phyloP scores from a whole-genome alignment of 805 yeast genomes.

The Ogataea ganodermae region DNA sequence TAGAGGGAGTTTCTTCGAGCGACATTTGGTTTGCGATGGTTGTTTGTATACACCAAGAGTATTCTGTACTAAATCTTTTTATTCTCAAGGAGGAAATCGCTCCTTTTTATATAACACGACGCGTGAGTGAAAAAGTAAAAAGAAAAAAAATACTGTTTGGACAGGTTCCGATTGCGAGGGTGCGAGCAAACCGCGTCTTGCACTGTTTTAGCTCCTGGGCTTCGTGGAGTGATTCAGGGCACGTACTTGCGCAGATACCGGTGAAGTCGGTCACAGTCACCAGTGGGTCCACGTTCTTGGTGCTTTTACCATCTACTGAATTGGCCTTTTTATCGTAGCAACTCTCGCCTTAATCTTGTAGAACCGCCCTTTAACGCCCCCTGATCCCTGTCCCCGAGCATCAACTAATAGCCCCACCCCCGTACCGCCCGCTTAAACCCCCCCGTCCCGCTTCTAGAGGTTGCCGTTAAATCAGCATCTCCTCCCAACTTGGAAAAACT shows the following conservation, averaged over 20 bases:
- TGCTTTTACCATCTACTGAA: no score
- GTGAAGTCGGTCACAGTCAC: no score
- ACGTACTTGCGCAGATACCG: no score
- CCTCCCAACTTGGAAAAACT: conserved; percentile 9
- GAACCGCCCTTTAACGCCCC: background rate
- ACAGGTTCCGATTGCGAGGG: conserved; percentile 4
- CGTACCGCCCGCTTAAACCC: background rate
- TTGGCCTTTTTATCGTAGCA: no score
- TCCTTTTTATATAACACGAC: conserved; percentile 1
- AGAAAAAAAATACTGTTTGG: conserved; percentile 4
- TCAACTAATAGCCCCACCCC: background rate
- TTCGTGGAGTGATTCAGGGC: no score
- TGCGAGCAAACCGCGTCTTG: background rate
- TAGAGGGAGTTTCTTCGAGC: conserved; percentile 70
- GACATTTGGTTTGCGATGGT: conserved; percentile 38
- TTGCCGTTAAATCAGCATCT: conserved; percentile 4
- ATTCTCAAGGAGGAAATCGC: background rate
- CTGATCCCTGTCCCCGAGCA: background rate
- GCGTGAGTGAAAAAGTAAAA: background rate
- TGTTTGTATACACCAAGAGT: background rate
- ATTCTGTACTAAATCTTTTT: background rate
- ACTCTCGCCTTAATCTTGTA: no score
- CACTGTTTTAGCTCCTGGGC: no score
- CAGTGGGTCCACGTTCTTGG: no score
- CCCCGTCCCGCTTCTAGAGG: conserved; percentile 6